These are phyloP conservation scores for Asterophora lycoperdoides DNA, from an alignment of 768 basidiomycete species.

Conservation along the genomic window DNA sequence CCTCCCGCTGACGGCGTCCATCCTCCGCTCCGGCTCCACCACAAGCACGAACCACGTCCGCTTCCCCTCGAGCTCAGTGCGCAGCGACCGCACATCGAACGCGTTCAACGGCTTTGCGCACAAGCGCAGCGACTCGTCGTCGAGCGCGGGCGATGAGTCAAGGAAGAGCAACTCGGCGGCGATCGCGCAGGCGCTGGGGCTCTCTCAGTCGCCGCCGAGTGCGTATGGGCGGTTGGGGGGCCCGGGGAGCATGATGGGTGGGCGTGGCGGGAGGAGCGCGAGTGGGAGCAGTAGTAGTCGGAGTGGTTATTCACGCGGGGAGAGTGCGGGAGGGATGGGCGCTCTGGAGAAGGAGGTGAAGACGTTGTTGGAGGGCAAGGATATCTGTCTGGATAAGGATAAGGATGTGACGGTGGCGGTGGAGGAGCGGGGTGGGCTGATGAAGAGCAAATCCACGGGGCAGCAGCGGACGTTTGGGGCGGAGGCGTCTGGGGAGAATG, in stretches of 20 bases:
- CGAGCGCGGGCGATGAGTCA: conserved; percentile 8
- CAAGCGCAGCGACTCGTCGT: conserved; percentile 9
- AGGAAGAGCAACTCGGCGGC: conserved; percentile 31
- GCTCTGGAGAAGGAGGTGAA: conserved; percentile 39
- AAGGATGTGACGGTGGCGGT: conserved; percentile 17
- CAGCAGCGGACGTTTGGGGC: conserved; percentile 19
- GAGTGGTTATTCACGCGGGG: conserved; percentile 31
- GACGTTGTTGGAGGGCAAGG: conserved; percentile 41
- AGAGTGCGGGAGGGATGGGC: conserved; percentile 18
- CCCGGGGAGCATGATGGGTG: conserved; percentile 27
- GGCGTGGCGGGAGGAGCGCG: conserved; percentile 25
- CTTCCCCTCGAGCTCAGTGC: conserved; percentile 16
- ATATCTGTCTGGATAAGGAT: conserved; percentile 27
- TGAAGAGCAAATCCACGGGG: conserved; percentile 32
- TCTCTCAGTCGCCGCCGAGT: conserved; percentile 37
- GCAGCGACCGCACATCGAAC: conserved; percentile 6
- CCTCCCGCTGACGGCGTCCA: conserved; percentile 18
- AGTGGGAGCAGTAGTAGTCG: conserved; percentile 26
- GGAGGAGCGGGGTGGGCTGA: conserved; percentile 20
- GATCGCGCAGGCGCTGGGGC: conserved; percentile 41
- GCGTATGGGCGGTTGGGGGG: conserved; percentile 37
- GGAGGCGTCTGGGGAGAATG: conserved; percentile 9
- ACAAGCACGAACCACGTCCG: conserved; percentile 18
- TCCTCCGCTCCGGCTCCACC: conserved; percentile 24
- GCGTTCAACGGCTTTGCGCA: neutral